phyloP scores from a whole-genome alignment of 2,329 filamentous ascomycete species.

The Colletotrichum spinosum region DNA sequence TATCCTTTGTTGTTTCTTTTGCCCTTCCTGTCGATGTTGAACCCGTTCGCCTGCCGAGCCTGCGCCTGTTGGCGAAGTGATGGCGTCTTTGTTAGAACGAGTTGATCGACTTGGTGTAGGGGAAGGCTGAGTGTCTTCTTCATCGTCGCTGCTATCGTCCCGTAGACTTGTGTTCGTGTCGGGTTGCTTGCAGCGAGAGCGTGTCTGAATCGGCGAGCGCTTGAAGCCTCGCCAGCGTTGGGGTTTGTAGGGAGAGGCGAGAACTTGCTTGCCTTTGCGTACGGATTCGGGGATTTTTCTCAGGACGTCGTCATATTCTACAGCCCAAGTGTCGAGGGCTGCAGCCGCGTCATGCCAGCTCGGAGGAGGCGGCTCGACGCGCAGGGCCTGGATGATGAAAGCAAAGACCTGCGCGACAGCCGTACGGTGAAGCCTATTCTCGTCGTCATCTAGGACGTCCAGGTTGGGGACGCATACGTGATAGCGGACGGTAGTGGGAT shows the following conservation, averaged over 20 bases:
- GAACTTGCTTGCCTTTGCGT: constrained; percentile 39
- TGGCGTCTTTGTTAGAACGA: not conserved
- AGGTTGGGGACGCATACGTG: constrained; percentile 32
- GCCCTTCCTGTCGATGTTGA: constrained; percentile 17
- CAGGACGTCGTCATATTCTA: constrained; percentile 46
- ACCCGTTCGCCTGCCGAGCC: constrained; percentile 11
- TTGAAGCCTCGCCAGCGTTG: constrained; percentile 43
- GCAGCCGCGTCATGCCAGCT: constrained; percentile 47
- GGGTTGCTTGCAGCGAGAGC: constrained; percentile 38
- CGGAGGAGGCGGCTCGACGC: constrained; percentile 41
- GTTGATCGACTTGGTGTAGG: not conserved
- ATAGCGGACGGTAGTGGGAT: not conserved
- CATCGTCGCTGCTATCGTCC: not conserved
- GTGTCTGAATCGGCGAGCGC: constrained; percentile 46
- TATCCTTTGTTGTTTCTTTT: constrained; percentile 36
- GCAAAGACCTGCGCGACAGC: constrained; percentile 53
- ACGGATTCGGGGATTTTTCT: constrained; percentile 41
- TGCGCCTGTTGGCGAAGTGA: not conserved
- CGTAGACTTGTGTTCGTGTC: not conserved
- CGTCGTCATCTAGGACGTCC: constrained; percentile 48
- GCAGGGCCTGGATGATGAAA: constrained; percentile 50
- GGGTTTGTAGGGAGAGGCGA: constrained; percentile 42
- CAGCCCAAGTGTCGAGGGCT: constrained; percentile 47
- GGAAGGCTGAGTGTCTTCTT: not conserved
- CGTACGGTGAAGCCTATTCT: constrained; percentile 48